Conservation (phyloP, 75 land plant genomes). For the Ceratopteris richardii region DNA sequence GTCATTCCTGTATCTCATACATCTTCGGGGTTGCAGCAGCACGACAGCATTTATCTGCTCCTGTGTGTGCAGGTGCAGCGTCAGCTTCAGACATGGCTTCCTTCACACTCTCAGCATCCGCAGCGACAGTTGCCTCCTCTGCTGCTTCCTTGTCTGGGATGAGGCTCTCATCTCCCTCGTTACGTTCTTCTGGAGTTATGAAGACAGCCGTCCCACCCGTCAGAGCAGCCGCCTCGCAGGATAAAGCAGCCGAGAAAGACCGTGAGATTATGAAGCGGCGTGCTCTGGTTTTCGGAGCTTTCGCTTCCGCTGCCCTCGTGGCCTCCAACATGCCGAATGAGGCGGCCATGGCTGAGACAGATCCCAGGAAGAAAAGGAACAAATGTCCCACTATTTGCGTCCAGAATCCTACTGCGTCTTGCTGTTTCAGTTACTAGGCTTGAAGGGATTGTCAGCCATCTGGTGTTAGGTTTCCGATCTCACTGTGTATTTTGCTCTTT, state of each 20-base stretch:
- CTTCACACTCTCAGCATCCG: neutral
- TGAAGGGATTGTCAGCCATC: neutral
- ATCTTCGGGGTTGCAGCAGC: no score
- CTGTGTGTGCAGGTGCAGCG: no score
- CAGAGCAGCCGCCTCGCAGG: neutral
- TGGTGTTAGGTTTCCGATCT: neutral
- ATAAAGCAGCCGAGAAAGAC: neutral
- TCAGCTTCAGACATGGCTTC: neutral
- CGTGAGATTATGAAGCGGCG: neutral
- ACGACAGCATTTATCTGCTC: no score
- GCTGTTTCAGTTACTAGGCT: neutral
- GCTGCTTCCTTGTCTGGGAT: neutral
- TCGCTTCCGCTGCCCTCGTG: neutral
- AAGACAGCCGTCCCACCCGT: neutral
- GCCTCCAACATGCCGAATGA: neutral
- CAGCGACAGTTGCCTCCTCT: neutral
- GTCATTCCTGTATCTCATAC: no score
- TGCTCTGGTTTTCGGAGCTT: conserved; percentile 3
- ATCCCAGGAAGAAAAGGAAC: conserved; percentile 1
- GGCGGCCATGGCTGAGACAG: neutral
- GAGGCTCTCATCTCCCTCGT: no score
- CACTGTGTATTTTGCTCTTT: neutral
- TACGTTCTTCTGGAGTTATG: no score
- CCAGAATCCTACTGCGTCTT: conserved; percentile 4
- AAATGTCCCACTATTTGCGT: conserved; percentile 5